phyloP scores from a whole-genome alignment of 495 filamentous ascomycete genomes.

The Penicillium atrosanguineum region DNA sequence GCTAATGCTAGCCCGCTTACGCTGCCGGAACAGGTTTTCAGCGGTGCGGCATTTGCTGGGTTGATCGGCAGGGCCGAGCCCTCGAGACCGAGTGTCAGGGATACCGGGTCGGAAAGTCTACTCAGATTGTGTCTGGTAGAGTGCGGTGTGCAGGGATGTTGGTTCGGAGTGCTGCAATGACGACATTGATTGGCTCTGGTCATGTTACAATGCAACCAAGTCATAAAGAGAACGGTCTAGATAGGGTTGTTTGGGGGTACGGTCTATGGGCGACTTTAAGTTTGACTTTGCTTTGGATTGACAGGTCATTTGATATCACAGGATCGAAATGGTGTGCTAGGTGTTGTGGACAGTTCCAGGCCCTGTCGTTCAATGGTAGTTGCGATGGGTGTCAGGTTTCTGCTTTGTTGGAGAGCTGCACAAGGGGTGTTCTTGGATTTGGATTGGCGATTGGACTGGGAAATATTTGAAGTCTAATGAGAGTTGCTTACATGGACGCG shows the following conservation, averaged over 20 bases:
- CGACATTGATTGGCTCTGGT: constrained; percentile 1
- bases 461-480: no score
- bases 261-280: background rate
- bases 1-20: background rate
- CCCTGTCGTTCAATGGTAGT: no score
- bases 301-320: no score
- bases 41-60: background rate
- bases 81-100: background rate
- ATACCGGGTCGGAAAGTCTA: constrained; percentile 6
- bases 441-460: no score
- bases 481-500: no score
- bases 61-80: constrained; percentile 7
- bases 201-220: background rate
- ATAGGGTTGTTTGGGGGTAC: no score
- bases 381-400: no score
- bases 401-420: no score
- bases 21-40: background rate
- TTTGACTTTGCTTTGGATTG: background rate
- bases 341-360: no score
- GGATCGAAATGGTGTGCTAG: no score
- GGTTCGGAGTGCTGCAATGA: background rate
- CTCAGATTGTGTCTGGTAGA: background rate
- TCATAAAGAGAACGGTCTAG: background rate
- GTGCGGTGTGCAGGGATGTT: background rate
- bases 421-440: no score